Base-by-base conservation (phyloP, 2,329 filamentous ascomycete species). In the Neonectria neomacrospora region DNA sequence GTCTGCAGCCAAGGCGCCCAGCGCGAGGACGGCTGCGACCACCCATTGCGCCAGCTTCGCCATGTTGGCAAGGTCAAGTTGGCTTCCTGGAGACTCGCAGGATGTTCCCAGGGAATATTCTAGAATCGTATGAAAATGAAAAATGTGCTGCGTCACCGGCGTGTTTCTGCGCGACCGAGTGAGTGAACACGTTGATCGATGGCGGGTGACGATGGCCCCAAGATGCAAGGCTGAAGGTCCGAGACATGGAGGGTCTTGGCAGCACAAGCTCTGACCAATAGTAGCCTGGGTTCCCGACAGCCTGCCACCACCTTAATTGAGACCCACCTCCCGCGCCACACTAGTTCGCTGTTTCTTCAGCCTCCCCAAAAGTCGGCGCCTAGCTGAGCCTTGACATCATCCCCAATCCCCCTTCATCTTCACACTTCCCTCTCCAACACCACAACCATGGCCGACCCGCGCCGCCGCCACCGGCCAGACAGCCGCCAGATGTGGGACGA, bases 401-500 rank as follows among this genome's bases (percentile, higher is more conserved):
- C 14, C 16, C 26, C 2, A 39, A 39, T 32, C n/a, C 22, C 41
- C n/a, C 47, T 32, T 37, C 28, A 28, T 37, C 37, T n/a, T 50
- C 39, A 47, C 22, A 30, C 51, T n/a, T 18, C 23, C 23, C 23
- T n/a, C 22, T 39, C 22, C 58, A 47, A 20, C 32, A 48, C 26
- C 30, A 18, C 34, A 59, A 71, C 1, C 18, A 80, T 80, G 75
- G 72, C 67, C 52, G 78, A 80, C 64, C 64, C 74, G 16, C 74
- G 77, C 52, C 74, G 77, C 50, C 65, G 67, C 26, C 74, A 76
- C 54, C 75, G 78, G 48, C 75, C 75, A 23, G 88, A 90, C 69
- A 87, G 84, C 76, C 84, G 84, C 54, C 81, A 86, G 55, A 88
- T 87, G 83, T 88, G 87, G 86, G 88, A 91, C 65, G 83, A 85